A percentile compares a stretch with the other conserved stretches of the same genome.
Conservation (phyloP, 176 grass and related monocot genomes). For the Rhynchospora breviuscula region DNA sequence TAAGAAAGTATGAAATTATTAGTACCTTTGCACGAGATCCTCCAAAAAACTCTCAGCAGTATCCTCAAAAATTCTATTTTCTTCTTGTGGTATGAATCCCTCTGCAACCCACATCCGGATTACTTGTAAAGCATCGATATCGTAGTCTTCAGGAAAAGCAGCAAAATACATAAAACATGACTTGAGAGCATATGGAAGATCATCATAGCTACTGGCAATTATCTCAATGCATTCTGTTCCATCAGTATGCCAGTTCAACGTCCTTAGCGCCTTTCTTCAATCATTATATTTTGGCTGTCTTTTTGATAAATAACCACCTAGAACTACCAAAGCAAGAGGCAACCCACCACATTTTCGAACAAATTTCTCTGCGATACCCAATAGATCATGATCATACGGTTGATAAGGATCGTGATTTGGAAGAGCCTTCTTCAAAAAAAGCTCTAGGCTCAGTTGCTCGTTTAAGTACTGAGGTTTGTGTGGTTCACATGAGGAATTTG, state of each 20-base stretch:
- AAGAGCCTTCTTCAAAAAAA: neutral
- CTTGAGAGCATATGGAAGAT: neutral
- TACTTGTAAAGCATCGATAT: neutral
- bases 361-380: neutral
- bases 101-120: neutral
- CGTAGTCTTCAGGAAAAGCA: neutral
- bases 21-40: conserved; percentile 6
- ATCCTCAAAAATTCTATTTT: neutral
- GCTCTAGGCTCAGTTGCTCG: neutral
- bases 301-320: neutral
- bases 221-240: neutral
- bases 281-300: neutral
- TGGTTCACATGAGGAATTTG: neutral
- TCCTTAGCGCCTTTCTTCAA: neutral
- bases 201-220: neutral
- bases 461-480: neutral
- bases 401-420: neutral
- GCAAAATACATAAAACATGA: conserved; percentile 14
- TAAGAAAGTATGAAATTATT: too few species aligned
- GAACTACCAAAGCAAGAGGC: neutral
- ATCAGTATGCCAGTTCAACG: neutral
- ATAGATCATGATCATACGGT: neutral
- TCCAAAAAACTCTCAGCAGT: conserved; percentile 3
- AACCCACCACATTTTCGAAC: conserved; percentile 4
- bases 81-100: neutral